These are phyloP conservation scores for Zymoseptoria crescenta DNA, from an alignment of 2,329 filamentous ascomycete species.

Conservation along the genomic window DNA sequence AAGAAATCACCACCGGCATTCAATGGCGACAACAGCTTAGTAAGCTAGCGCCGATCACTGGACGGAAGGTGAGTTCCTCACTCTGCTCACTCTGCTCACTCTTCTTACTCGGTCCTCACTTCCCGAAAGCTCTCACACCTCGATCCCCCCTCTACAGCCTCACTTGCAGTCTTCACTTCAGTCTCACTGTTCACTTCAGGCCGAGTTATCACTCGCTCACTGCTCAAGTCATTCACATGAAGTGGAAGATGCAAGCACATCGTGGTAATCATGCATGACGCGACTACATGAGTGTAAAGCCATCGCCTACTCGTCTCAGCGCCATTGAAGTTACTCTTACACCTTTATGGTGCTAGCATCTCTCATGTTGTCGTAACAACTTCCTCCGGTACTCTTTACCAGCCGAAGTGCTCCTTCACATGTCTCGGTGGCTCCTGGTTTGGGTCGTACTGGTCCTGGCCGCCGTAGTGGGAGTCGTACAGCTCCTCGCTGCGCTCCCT, in stretches of 20 bases:
- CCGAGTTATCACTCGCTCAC: neutral
- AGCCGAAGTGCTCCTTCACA: constrained; percentile 27
- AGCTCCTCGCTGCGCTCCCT: constrained; percentile 34
- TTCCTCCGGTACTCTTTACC: neutral
- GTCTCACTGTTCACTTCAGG: neutral
- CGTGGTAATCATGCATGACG: neutral
- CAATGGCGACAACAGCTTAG: neutral
- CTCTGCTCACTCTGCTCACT: too few species aligned
- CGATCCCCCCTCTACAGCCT: neutral
- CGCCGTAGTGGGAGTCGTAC: constrained; percentile 44
- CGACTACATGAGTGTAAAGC: neutral
- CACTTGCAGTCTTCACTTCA: neutral
- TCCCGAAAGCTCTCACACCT: neutral
- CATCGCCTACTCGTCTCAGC: neutral
- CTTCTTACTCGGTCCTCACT: neutral
- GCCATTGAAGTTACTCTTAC: neutral
- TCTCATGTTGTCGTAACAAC: neutral
- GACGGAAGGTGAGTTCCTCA: too few species aligned
- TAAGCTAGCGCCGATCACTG: too few species aligned
- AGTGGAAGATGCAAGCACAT: neutral
- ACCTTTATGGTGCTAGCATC: neutral
- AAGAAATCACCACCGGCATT: neutral
- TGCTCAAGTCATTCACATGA: neutral
- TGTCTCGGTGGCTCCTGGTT: constrained; percentile 31
- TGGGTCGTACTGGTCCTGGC: constrained; percentile 39